phyloP scores from a whole-genome alignment of 768 basidiomycete genomes.

The Mycena vitilis region DNA sequence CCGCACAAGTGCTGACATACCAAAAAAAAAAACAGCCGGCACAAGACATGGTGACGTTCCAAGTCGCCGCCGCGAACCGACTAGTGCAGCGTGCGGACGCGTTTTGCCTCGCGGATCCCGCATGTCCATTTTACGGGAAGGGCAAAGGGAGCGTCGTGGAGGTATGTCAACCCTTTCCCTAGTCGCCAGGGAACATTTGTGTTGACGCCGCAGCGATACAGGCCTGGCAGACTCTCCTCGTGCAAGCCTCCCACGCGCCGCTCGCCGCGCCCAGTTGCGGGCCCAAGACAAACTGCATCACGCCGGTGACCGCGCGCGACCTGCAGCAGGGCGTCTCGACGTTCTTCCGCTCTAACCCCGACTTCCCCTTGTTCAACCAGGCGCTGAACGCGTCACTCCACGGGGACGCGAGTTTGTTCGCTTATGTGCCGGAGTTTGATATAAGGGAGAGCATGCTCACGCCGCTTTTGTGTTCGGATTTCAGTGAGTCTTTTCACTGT shows the following conservation, averaged over 20 bases:
- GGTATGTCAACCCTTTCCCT: too few species aligned
- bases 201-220: background rate
- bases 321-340: slow-evolving; percentile 16
- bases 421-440: slow-evolving; percentile 6
- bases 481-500: slow-evolving; percentile 11
- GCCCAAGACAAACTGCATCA: slow-evolving; percentile 15
- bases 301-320: slow-evolving; percentile 24
- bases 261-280: slow-evolving; percentile 26
- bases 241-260: slow-evolving; percentile 14
- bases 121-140: slow-evolving; percentile 36
- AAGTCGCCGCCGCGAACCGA: slow-evolving; percentile 34
- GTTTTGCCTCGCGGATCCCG: slow-evolving; percentile 31
- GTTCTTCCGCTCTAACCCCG: slow-evolving; percentile 10
- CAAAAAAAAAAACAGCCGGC: slow-evolving; percentile 8
- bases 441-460: slow-evolving; percentile 13
- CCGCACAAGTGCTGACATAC: background rate
- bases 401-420: slow-evolving; percentile 21
- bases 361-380: slow-evolving; percentile 27
- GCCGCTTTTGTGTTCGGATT: slow-evolving; percentile 28
- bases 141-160: slow-evolving; percentile 51
- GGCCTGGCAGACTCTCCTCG: slow-evolving; percentile 30
- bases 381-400: slow-evolving; percentile 8
- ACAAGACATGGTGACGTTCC: slow-evolving; percentile 26
- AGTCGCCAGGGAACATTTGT: too few species aligned
- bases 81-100: slow-evolving; percentile 36